Conservation (phyloP, 148 eudicot genomes). For the Rhododendron henanense region DNA sequence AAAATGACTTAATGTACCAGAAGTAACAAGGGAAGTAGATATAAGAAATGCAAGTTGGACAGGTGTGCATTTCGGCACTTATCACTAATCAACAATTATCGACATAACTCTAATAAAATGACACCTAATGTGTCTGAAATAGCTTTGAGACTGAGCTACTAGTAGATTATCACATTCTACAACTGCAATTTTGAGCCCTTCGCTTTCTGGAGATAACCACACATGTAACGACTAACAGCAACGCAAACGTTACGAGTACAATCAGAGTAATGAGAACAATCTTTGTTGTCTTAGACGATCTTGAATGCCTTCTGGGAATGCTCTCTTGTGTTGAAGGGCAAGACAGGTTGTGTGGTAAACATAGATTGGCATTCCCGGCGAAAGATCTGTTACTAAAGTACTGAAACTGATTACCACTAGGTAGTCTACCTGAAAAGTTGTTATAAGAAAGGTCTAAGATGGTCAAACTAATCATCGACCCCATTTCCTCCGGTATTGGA, state of each 20-base stretch:
- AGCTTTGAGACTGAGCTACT: constrained; percentile 43
- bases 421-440: constrained; percentile 41
- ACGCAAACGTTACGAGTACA: constrained; percentile 17
- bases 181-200: constrained; percentile 31
- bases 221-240: constrained; percentile 11
- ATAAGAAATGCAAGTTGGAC: background rate
- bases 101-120: background rate
- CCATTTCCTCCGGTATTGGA: constrained; percentile 36
- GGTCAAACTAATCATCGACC: constrained; percentile 25
- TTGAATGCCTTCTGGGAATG: background rate
- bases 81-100: background rate
- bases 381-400: constrained; percentile 33
- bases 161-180: constrained; percentile 61
- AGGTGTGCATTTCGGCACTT: background rate
- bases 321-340: constrained; percentile 28
- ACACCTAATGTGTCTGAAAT: background rate
- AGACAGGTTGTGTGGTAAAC: constrained; percentile 20
- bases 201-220: constrained; percentile 20
- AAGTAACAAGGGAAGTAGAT: background rate
- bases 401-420: constrained; percentile 32
- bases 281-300: constrained; percentile 23
- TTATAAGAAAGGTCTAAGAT: constrained; percentile 45
- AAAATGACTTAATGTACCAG: background rate
- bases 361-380: constrained; percentile 49
- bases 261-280: constrained; percentile 24